These are phyloP conservation scores for Miscanthus lutarioriparius DNA, from an alignment of 176 grass and related monocot species.

Conservation along the genomic window DNA sequence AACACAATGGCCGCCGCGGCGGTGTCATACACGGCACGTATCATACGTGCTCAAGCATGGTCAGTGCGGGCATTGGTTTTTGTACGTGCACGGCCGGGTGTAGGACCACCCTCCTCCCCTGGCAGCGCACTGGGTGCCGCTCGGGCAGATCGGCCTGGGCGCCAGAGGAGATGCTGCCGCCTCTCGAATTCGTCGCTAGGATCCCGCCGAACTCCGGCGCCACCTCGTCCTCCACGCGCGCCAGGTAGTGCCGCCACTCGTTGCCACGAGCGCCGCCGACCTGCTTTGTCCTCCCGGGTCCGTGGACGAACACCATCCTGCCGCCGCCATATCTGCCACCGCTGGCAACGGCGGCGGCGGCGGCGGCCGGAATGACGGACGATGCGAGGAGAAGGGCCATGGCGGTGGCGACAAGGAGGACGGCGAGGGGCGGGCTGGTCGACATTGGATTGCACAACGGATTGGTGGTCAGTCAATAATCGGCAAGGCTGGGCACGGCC, in stretches of 20 bases:
- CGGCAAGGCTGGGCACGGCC: not conserved
- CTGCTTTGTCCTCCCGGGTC: not conserved
- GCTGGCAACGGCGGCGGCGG: too few species aligned
- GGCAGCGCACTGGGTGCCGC: not conserved
- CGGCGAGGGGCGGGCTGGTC: not conserved
- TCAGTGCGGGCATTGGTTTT: not conserved
- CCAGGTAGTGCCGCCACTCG: not conserved
- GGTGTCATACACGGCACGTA: too few species aligned
- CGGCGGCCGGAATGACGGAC: not conserved
- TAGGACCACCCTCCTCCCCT: not conserved
- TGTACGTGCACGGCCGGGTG: constrained; percentile 34
- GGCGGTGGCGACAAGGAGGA: not conserved
- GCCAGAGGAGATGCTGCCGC: not conserved
- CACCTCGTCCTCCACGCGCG: not conserved
- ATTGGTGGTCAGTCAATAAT: not conserved
- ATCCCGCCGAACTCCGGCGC: not conserved
- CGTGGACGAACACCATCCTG: not conserved
- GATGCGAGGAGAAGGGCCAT: not conserved
- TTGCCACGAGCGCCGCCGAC: not conserved
- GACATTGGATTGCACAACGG: not conserved
- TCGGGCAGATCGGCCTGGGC: not conserved
- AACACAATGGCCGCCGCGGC: too few species aligned
- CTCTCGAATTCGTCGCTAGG: not conserved
- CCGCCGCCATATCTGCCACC: not conserved
- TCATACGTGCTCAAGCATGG: too few species aligned